These are phyloP conservation scores for Parastagonospora nodorum DNA, from an alignment of 2,329 filamentous ascomycete genomes.

Conservation along the genomic window DNA sequence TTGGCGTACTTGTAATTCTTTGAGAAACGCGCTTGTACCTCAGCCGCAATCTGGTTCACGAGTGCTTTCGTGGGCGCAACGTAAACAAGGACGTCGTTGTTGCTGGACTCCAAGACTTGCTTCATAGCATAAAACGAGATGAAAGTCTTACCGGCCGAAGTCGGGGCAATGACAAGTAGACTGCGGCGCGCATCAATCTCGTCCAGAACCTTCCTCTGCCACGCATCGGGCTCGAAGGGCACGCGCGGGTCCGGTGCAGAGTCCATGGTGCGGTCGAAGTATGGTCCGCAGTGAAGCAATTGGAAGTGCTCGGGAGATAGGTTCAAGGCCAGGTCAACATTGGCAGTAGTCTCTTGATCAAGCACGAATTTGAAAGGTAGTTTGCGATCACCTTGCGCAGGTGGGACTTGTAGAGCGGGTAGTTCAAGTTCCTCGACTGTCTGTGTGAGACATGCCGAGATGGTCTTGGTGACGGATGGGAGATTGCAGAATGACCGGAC, in stretches of 20 bases:
- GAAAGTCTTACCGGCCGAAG: slow-evolving; percentile 81
- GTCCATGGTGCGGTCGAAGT: slow-evolving; percentile 75
- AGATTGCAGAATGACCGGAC: slow-evolving; percentile 35
- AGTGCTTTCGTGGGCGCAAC: slow-evolving; percentile 82
- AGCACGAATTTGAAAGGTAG: slow-evolving; percentile 51
- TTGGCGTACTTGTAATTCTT: slow-evolving; percentile 66
- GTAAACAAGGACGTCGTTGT: slow-evolving; percentile 76
- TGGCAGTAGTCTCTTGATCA: slow-evolving; percentile 20
- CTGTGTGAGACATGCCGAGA: slow-evolving; percentile 36
- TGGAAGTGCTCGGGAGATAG: slow-evolving; percentile 64
- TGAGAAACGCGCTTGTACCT: slow-evolving; percentile 74
- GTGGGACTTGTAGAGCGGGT: slow-evolving; percentile 40
- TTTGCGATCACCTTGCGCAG: slow-evolving; percentile 43
- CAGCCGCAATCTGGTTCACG: slow-evolving; percentile 82
- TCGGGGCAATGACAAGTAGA: slow-evolving; percentile 76
- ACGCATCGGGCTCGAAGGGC: slow-evolving; percentile 73
- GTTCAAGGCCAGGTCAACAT: slow-evolving; percentile 42
- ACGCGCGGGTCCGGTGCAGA: slow-evolving; percentile 71
- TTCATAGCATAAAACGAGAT: slow-evolving; percentile 87
- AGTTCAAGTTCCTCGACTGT: slow-evolving; percentile 48
- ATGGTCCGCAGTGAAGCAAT: slow-evolving; percentile 70
- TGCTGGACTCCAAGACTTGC: slow-evolving; percentile 68
- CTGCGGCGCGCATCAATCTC: slow-evolving; percentile 72
- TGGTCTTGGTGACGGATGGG: slow-evolving; percentile 35
- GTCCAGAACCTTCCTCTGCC: slow-evolving; percentile 76